These are phyloP conservation scores for Castanea sativa DNA, from an alignment of 306 rosid species.

Conservation along the genomic window DNA sequence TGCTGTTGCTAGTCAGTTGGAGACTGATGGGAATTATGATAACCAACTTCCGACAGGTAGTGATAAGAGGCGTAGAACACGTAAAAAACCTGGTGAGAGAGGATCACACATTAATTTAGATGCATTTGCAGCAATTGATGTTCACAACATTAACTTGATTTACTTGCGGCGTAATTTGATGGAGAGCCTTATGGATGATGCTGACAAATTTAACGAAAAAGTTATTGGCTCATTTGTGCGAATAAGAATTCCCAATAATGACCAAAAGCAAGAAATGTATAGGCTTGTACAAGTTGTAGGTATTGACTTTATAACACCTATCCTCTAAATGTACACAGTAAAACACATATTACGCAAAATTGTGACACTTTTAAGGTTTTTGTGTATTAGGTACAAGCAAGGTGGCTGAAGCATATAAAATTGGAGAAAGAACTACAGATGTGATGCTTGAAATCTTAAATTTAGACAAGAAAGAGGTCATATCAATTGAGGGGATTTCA, in stretches of 20 bases:
- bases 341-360: conserved; percentile 14
- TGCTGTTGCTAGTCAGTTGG: conserved; percentile 46
- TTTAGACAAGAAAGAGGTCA: conserved; percentile 73
- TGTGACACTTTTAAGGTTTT: conserved; percentile 16
- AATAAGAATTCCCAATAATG: conserved; percentile 62
- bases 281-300: conserved; percentile 98
- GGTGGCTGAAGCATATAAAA: conserved; percentile 62
- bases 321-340: conserved; percentile 2
- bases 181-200: conserved; percentile 59
- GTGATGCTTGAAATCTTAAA: conserved; percentile 78
- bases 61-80: conserved; percentile 56
- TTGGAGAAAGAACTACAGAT: conserved; percentile 64
- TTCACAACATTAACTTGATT: conserved; percentile 77
- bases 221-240: conserved; percentile 91
- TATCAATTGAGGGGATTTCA: conserved; percentile 74
- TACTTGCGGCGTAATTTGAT: conserved; percentile 70
- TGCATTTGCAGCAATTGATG: conserved; percentile 76
- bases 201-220: conserved; percentile 59
- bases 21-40: conserved; percentile 39
- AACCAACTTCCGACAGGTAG: conserved; percentile 32
- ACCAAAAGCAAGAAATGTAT: conserved; percentile 76
- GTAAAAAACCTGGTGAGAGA: conserved; percentile 41
- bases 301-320: conserved; percentile 29
- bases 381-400: conserved; percentile 76
- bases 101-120: conserved; percentile 41